Evolutionary conservation across 1,284 basidiomycete species (phyloP), one percentile per base, ranked within the genome.

Genomic region (Vanrija humicola): DNA sequence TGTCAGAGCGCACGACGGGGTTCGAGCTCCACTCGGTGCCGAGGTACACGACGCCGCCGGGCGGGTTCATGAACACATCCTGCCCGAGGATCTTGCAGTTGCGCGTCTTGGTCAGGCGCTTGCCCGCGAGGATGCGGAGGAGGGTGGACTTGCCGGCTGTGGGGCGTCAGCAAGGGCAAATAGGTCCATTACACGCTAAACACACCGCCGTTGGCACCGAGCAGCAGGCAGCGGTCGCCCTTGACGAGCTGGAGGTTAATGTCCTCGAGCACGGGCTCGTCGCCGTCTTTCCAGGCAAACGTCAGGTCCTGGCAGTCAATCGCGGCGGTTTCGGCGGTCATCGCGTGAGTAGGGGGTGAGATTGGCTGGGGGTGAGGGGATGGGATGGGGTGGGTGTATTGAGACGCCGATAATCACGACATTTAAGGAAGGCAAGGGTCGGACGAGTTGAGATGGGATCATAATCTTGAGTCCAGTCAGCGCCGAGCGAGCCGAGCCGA

Each of bases 21-120:
- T 98, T 98, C 85, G 89, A 89, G 5, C 92, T 87, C 90, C 89
- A 94, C 78, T 93, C 90, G 1, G 90, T 90, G 51, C 94, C 94
- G 23, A 98, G 83, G 72, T 93, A 95, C 9, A 91, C 89, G 23
- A 96, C 84, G 8, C 89, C 89, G 16, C 69, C 68, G 0, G 81
- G 80, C 7, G 79, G 78, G 43, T 79, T 78, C 67, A 78, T 78
- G 75, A 97, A 97, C 40, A 96, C 92, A 72, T 97, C 92, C 58
- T 81, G 81, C 23, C 82, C 89, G 64, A 90, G 83, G 66, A 96
- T 84, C 52, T 80, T 79, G 48, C 93, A 83, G 50, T 83, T 80
- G n/a, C 85, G 81, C 53, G 79, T 83, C 50, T 80, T 74, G 42
- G 90, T 84, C 62, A 97, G 82, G 18, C 87, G 82, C 76, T 97